A percentile compares a stretch with the other conserved stretches of the same genome.
phyloP scores from a whole-genome alignment of 176 grass and related monocot species.

The Musa acuminata region DNA sequence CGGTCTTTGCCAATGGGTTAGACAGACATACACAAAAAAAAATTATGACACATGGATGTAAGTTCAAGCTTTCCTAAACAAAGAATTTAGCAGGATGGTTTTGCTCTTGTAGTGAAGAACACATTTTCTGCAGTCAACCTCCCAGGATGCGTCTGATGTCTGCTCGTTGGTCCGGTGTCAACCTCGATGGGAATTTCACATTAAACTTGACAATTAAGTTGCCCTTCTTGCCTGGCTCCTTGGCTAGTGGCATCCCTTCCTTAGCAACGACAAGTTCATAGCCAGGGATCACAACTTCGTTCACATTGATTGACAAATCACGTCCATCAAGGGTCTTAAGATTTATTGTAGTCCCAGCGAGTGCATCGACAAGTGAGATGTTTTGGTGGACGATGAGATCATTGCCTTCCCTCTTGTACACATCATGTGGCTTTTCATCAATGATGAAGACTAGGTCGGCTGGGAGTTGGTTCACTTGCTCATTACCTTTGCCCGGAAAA shows the following conservation, averaged over 20 bases:
- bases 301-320: constrained; percentile 72
- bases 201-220: constrained; percentile 86
- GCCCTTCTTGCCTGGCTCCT: constrained; percentile 72
- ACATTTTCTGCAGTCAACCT: constrained; percentile 24
- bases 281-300: constrained; percentile 73
- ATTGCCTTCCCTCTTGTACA: constrained; percentile 66
- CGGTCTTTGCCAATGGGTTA: too few relatives aligned
- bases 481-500: constrained; percentile 81
- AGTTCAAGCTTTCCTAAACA: too few relatives aligned
- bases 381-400: constrained; percentile 57
- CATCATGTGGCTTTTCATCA: constrained; percentile 71
- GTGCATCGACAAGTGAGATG: constrained; percentile 70
- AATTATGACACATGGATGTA: too few relatives aligned
- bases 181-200: constrained; percentile 53
- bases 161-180: constrained; percentile 59
- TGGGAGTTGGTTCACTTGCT: constrained; percentile 58
- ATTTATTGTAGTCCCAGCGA: constrained; percentile 53
- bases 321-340: constrained; percentile 64
- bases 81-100: too few relatives aligned
- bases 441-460: constrained; percentile 79
- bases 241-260: constrained; percentile 79
- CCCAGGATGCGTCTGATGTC: constrained; percentile 62
- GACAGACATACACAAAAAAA: too few relatives aligned
- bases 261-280: constrained; percentile 62
- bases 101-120: too few relatives aligned